Evolutionary conservation across 305 asterid species (phyloP), one percentile per base, ranked within the genome.

Genomic region (Fraxinus sp.): DNA sequence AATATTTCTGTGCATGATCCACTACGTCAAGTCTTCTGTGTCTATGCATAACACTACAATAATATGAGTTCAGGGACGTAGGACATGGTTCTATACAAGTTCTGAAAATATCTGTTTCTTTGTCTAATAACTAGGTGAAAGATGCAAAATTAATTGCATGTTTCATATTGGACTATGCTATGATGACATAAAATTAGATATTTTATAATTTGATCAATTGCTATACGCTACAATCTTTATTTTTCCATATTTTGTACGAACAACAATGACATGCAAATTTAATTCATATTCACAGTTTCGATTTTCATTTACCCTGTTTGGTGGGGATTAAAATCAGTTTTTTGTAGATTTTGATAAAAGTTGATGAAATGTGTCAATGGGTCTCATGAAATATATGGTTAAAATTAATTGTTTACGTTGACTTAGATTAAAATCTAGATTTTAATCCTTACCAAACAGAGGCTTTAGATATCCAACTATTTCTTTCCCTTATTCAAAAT

Each of bases 151-250:
- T 20, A 77, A 24, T 77, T 46, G 43, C 49, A 46, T 14, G 24
- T 11, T 46, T n/a, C 36, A 64, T 22, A 24, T n/a, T 49, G 33
- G 49, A 43, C 37, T 41, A 43, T 79, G 68, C 5, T 22, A 70
- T 11, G 62, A 77, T 79, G 80, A 26, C 37, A 85, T 39, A 32
- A 39, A 30, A 39, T 49, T 41, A 57, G 64, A 46, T 32, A 35
- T 26, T 82, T 68, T 62, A 46, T 77, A 36, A 36, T 68, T 14
- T 73, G 77, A 49, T 74, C 32, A 68, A 57, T 77, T 81, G 11
- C 74, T 28, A 80, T 30, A 14, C 57, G 39, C 72, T 4, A 4
- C 62, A 26, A 30, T 62, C 39, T 79, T 30, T 73, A 1, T 24
- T 6, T 75, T 72, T 33, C 28, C n/a, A 7, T n/a, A 52, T 43